Evolutionary conservation across 305 asterid genomes (phyloP).

Genomic region (Rubia tinctorum): DNA sequence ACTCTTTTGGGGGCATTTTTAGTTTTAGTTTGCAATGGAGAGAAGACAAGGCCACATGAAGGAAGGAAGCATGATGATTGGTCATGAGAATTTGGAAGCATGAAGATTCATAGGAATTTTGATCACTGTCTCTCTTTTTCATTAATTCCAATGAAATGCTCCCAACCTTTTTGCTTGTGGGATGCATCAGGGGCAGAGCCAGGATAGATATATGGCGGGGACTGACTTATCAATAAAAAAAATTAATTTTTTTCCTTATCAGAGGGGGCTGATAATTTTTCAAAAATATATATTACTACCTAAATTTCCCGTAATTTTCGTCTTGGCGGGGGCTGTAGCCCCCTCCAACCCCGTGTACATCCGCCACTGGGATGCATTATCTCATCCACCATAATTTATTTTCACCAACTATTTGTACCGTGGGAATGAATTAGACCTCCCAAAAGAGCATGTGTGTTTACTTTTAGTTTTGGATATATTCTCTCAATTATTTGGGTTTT

Average conservation of each 20-base stretch:
- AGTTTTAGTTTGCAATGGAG: neutral
- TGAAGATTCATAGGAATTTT: slow-evolving; percentile 9
- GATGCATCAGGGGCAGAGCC: too few species aligned
- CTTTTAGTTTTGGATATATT: slow-evolving; percentile 12
- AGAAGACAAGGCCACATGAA: slow-evolving; percentile 8
- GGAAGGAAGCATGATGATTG: neutral
- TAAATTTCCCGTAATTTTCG: too few species aligned
- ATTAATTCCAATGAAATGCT: neutral
- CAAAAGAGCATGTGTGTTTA: slow-evolving; percentile 5
- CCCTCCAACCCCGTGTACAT: too few species aligned
- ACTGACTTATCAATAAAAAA: too few species aligned
- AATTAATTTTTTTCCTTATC: too few species aligned
- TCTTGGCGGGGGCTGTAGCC: too few species aligned
- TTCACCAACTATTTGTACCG: neutral
- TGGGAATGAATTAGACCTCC: slow-evolving; percentile 15
- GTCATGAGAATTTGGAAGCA: slow-evolving; percentile 4
- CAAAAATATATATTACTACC: too few species aligned
- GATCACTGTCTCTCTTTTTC: neutral
- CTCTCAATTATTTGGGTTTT: slow-evolving; percentile 12
- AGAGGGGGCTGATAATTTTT: too few species aligned
- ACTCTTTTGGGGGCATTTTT: neutral
- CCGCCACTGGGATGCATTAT: too few species aligned
- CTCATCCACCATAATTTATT: slow-evolving; percentile 11
- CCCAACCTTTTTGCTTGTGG: slow-evolving; percentile 1
- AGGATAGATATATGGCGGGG: too few species aligned